Percentiles rank a stretch among this genome's conserved stretches.
phyloP scores from a whole-genome alignment of 495 filamentous ascomycete genomes.

The Xylaria castorea region DNA sequence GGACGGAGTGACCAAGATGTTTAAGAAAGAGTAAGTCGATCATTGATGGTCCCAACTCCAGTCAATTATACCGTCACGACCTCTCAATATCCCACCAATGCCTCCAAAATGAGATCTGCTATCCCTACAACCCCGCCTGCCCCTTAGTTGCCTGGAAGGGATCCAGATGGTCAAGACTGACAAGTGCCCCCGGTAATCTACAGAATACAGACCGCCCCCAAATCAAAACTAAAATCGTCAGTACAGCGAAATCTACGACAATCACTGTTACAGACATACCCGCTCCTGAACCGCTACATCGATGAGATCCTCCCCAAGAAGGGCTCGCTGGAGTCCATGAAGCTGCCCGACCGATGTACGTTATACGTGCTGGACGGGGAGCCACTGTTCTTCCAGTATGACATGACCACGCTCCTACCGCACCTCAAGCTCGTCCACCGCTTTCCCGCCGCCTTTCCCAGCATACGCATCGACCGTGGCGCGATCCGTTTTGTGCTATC shows the following conservation, averaged over 20 bases:
- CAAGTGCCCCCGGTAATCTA: neutral
- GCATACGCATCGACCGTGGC: constrained; percentile 83
- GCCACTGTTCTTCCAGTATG: constrained; percentile 91
- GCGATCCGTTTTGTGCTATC: constrained; percentile 95
- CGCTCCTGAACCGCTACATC: constrained; percentile 83
- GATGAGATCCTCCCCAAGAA: constrained; percentile 97
- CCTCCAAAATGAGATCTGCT: neutral
- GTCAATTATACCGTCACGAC: neutral
- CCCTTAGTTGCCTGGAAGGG: neutral
- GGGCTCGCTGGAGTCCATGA: constrained; percentile 86
- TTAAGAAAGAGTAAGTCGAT: constrained; percentile 82
- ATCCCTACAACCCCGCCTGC: constrained; percentile 19
- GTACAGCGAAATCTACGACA: constrained; percentile 85
- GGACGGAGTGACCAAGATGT: constrained; percentile 64
- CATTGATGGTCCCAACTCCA: neutral
- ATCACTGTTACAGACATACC: constrained; percentile 82
- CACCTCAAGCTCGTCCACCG: constrained; percentile 80
- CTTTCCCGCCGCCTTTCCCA: constrained; percentile 70
- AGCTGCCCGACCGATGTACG: constrained; percentile 86
- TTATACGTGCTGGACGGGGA: constrained; percentile 80
- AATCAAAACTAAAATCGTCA: constrained; percentile 97
- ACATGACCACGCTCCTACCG: constrained; percentile 73
- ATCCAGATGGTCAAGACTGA: neutral
- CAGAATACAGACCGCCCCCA: constrained; percentile 72
- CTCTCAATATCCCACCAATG: constrained; percentile 33